Evolutionary conservation across 371 early-diverging fungal genomes (phyloP).

Genomic region (Circinella minor): DNA sequence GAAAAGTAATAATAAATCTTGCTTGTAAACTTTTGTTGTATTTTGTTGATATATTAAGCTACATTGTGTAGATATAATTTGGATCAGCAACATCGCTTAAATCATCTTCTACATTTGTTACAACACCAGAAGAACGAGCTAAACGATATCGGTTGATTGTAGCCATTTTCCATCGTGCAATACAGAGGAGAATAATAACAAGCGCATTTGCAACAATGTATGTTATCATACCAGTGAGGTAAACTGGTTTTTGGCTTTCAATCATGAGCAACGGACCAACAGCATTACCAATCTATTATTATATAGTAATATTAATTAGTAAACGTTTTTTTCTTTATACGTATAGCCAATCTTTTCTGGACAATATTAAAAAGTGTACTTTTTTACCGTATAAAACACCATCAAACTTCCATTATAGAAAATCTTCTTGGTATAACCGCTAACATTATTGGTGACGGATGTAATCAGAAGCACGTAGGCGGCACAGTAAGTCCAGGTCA

Average conservation of each 20-base stretch:
- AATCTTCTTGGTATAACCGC: slow-evolving; percentile 33
- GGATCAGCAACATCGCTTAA: slow-evolving; percentile 38
- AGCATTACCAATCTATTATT: slow-evolving; percentile 24
- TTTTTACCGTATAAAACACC: slow-evolving; percentile 29
- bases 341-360: too few relatives aligned
- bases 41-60: neutral
- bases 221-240: slow-evolving; percentile 23
- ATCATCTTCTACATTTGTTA: slow-evolving; percentile 34
- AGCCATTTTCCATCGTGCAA: slow-evolving; percentile 33
- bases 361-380: neutral
- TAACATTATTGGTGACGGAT: slow-evolving; percentile 23
- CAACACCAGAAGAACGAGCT: slow-evolving; percentile 10
- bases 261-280: slow-evolving; percentile 30
- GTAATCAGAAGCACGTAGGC: slow-evolving; percentile 35
- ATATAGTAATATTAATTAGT: neutral
- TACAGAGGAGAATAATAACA: slow-evolving; percentile 15
- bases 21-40: too few relatives aligned
- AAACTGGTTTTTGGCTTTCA: slow-evolving; percentile 18
- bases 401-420: slow-evolving; percentile 35
- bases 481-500: slow-evolving; percentile 30
- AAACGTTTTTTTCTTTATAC: too few relatives aligned
- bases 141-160: slow-evolving; percentile 24
- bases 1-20: too few relatives aligned
- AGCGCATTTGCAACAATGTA: slow-evolving; percentile 20
- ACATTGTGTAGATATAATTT: slow-evolving; percentile 31